Conservation (phyloP, 2,329 filamentous ascomycete species). For the Sarocladium brachiariae region DNA sequence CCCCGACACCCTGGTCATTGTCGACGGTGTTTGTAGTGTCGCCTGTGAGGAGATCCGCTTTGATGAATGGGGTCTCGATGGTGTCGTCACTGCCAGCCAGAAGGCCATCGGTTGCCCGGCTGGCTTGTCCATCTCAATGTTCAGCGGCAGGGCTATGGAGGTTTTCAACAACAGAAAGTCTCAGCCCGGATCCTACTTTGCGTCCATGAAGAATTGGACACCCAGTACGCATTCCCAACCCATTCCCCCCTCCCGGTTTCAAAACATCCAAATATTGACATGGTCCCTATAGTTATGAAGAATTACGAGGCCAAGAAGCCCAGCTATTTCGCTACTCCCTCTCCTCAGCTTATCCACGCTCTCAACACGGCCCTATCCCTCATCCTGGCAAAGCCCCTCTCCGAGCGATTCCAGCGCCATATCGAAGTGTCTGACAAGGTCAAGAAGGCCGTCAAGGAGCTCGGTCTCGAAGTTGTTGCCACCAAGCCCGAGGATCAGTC, state of each 20-base stretch:
- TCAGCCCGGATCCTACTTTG: slow-evolving; percentile 84
- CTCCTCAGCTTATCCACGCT: slow-evolving; percentile 87
- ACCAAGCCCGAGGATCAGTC: slow-evolving; percentile 83
- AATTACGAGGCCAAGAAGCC: slow-evolving; percentile 98
- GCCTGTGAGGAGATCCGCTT: slow-evolving; percentile 94
- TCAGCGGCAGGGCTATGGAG: slow-evolving; percentile 80
- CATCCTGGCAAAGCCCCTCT: slow-evolving; percentile 72
- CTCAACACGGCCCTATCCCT: slow-evolving; percentile 83
- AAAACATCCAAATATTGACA: too few species aligned
- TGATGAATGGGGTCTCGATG: slow-evolving; percentile 90
- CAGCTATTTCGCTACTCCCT: slow-evolving; percentile 95
- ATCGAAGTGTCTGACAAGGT: slow-evolving; percentile 72
- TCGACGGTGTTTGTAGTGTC: slow-evolving; percentile 96
- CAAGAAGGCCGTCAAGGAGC: slow-evolving; percentile 72
- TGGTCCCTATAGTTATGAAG: slow-evolving; percentile 73
- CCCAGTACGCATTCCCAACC: slow-evolving; percentile 62
- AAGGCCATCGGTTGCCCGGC: slow-evolving; percentile 96
- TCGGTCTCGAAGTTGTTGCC: slow-evolving; percentile 85
- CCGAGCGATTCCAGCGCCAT: slow-evolving; percentile 79
- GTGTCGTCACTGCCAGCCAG: slow-evolving; percentile 87
- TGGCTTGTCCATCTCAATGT: slow-evolving; percentile 89
- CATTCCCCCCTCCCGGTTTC: too few species aligned
- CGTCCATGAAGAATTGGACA: slow-evolving; percentile 94
- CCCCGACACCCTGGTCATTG: slow-evolving; percentile 83
- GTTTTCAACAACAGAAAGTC: slow-evolving; percentile 73